Evolutionary conservation across 768 basidiomycete species (phyloP).

Genomic region (Tricholoma sp.): DNA sequence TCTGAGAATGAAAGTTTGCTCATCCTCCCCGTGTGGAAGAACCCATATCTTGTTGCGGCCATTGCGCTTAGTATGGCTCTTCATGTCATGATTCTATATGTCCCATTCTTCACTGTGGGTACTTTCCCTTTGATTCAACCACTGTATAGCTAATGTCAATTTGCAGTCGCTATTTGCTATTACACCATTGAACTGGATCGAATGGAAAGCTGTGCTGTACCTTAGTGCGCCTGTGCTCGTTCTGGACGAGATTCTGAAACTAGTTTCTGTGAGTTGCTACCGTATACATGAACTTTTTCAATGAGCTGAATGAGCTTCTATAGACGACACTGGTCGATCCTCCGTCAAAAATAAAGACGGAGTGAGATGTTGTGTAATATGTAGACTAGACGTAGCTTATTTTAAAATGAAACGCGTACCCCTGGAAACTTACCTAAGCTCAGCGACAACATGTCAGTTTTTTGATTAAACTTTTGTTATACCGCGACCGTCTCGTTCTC

Average conservation of each 20-base stretch:
- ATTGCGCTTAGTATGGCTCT: slow-evolving; percentile 89
- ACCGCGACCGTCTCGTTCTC: not conserved
- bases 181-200: slow-evolving; percentile 87
- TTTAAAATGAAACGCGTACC: slow-evolving; percentile 2
- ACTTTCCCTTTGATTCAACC: not conserved
- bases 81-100: slow-evolving; percentile 93
- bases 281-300: not conserved
- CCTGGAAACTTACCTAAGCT: not conserved
- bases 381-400: slow-evolving; percentile 7
- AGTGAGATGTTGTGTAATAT: slow-evolving; percentile 24
- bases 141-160: not conserved
- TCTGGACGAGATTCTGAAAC: slow-evolving; percentile 90
- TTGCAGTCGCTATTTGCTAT: slow-evolving; percentile 81
- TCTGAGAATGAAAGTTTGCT: slow-evolving; percentile 96
- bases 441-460: not conserved
- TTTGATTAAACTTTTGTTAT: not conserved
- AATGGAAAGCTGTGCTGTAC: slow-evolving; percentile 91
- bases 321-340: slow-evolving; percentile 58
- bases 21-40: slow-evolving; percentile 88
- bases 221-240: slow-evolving; percentile 85
- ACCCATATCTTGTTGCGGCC: slow-evolving; percentile 86
- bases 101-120: slow-evolving; percentile 91
- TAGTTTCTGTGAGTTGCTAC: slow-evolving; percentile 54
- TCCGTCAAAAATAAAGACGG: slow-evolving; percentile 46
- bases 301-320: not conserved